Percentiles rank a stretch among this genome's conserved stretches.
Evolutionary conservation across 1,139 yeast species (phyloP).

Genomic region (Geotrichum cucujoidarum): DNA sequence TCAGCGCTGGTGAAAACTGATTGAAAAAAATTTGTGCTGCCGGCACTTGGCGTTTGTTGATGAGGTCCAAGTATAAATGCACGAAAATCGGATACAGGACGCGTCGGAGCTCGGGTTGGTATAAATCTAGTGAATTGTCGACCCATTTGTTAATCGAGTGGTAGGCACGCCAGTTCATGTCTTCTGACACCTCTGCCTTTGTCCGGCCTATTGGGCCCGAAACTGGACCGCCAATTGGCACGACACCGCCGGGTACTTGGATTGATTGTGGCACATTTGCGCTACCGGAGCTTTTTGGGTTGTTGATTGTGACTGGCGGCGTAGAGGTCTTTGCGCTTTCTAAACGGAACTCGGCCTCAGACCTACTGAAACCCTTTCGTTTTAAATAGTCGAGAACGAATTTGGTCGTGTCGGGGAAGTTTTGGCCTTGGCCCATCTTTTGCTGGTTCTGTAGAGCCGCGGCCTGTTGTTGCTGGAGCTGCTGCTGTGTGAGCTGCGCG

Average conservation of each 20-base stretch:
- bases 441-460: conserved; percentile 13
- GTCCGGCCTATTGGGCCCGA: conserved; percentile 34
- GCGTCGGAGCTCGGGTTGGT: conserved; percentile 81
- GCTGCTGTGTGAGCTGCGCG: conserved; percentile 11
- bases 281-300: conserved; percentile 1
- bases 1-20: conserved; percentile 68
- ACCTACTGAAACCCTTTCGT: conserved; percentile 88
- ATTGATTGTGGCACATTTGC: conserved; percentile 7
- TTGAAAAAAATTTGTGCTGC: conserved; percentile 74
- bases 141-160: conserved; percentile 81
- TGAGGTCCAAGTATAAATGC: conserved; percentile 77
- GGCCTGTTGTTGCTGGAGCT: conserved; percentile 8
- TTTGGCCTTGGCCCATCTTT: conserved; percentile 2
- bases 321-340: conserved; percentile 75
- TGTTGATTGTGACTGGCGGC: conserved; percentile 37
- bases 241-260: conserved; percentile 2
- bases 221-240: conserved; percentile 24
- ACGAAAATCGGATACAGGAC: conserved; percentile 86
- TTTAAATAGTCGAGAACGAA: conserved; percentile 79
- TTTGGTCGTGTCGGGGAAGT: conserved; percentile 15
- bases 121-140: conserved; percentile 84
- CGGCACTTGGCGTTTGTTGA: conserved; percentile 53
- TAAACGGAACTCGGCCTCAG: conserved; percentile 88
- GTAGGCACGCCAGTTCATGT: conserved; percentile 52
- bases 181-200: neutral